Percentiles rank a stretch among this genome's conserved stretches.
phyloP scores from a whole-genome alignment of 192 early-diverging fungal genomes.

The Mortierella hygrophila region DNA sequence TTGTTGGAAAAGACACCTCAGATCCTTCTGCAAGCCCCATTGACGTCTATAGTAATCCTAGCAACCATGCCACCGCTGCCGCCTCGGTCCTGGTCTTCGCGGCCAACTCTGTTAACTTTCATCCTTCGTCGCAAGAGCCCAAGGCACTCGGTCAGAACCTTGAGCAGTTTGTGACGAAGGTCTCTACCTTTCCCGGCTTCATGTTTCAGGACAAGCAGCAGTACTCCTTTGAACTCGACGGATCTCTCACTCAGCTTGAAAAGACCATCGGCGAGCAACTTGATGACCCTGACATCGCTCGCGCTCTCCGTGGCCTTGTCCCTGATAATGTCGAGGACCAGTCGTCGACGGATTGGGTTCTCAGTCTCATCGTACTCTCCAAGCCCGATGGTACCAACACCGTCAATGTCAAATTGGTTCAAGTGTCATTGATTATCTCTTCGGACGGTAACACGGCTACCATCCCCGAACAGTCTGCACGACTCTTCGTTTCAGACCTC shows the following conservation, averaged over 20 bases:
- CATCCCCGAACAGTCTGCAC: background rate
- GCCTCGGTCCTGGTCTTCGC: background rate
- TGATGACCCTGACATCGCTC: background rate
- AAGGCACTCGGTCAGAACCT: no score
- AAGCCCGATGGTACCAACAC: background rate
- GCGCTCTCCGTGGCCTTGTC: background rate
- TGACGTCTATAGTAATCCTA: background rate
- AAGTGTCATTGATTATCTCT: background rate
- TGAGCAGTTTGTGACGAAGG: no score
- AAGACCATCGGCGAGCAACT: background rate
- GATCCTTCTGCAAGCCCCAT: background rate
- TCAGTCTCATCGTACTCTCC: background rate
- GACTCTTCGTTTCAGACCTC: background rate
- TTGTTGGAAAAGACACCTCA: constrained; percentile 2
- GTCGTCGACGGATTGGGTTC: background rate
- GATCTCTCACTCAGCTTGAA: background rate
- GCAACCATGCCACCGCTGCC: background rate
- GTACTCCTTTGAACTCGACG: no score
- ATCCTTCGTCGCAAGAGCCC: no score
- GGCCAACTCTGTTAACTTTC: no score
- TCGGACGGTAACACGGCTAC: background rate
- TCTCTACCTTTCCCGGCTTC: no score
- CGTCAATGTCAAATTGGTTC: background rate
- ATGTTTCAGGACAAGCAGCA: no score
- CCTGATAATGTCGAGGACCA: background rate